phyloP scores from a whole-genome alignment of 495 filamentous ascomycete species.

The Neurospora terricola region DNA sequence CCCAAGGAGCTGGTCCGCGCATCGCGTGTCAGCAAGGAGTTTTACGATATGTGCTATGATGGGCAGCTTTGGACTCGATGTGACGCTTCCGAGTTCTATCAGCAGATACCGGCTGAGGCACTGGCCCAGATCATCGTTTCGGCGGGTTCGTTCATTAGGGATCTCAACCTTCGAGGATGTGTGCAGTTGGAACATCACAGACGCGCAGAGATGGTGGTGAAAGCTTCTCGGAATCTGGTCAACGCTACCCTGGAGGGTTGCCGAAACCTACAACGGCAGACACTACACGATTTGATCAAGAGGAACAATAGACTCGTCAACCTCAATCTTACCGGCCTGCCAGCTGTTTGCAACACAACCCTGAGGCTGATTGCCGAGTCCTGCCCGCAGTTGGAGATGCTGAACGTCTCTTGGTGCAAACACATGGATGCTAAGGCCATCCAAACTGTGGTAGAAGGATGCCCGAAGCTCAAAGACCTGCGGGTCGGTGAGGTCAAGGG shows the following conservation, averaged over 20 bases:
- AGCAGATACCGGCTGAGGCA: constrained; percentile 70
- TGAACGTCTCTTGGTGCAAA: constrained; percentile 90
- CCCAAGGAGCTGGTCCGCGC: constrained; percentile 77
- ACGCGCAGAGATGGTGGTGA: constrained; percentile 61
- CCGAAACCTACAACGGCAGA: constrained; percentile 62
- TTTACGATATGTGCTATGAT: constrained; percentile 84
- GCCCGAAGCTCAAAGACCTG: constrained; percentile 64
- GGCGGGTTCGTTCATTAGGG: constrained; percentile 80
- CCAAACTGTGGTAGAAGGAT: constrained; percentile 58
- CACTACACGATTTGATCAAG: constrained; percentile 70
- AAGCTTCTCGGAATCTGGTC: constrained; percentile 75
- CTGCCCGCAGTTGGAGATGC: constrained; percentile 67
- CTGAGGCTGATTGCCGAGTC: constrained; percentile 80
- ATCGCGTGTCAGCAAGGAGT: constrained; percentile 69
- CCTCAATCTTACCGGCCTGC: constrained; percentile 75
- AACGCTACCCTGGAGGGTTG: constrained; percentile 85
- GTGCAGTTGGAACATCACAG: constrained; percentile 68
- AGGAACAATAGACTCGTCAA: constrained; percentile 68
- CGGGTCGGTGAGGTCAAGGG: constrained; percentile 73
- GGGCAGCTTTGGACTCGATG: constrained; percentile 85
- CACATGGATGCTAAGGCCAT: constrained; percentile 79
- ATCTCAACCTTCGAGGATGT: constrained; percentile 64
- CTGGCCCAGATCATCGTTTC: constrained; percentile 75
- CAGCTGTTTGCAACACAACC: constrained; percentile 69
- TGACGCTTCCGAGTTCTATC: constrained; percentile 80